Evolutionary conservation across 345 rosid species (phyloP), one percentile per base, ranked within the genome.

Genomic region (Anastatica hierochuntica): DNA sequence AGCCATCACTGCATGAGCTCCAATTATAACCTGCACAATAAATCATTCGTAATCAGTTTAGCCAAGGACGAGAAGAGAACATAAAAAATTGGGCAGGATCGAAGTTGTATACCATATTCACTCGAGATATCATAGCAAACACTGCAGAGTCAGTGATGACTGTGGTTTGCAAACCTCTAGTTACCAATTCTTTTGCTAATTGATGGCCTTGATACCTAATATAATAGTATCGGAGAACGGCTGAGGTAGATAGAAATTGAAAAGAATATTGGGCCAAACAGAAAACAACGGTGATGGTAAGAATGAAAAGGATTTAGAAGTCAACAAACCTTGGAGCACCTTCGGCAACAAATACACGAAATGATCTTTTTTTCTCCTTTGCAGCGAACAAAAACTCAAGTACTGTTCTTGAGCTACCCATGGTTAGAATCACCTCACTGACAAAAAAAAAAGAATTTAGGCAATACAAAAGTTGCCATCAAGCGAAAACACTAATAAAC

Each of bases 1-100:
- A 37, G 99, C 95, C 97, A 94, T 83, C 27, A 94, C 95, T 49
- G 89, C 97, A 68, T 88, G 97, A 63, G 99, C 95, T 70, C 97
- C 99, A 57, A 94, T 90, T 40, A 88, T 94, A 68, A 94, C 99
- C 97, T 88, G 69, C 40, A 46, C 16, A 46, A 41, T 35, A 39
- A 34, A 72, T 36, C 61, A 65, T 67, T 49, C 17, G 64, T n/a
- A 35, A 66, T 34, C 35, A 23, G 40, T 20, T 6, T 29, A 66
- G 51, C 20, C 21, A 62, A 14, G 35, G 55, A 23, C 26, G 50
- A 19, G 20, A 26, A 43, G 36, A 27, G 31, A 38, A 44, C 16
- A 30, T 23, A 38, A 48, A 38, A 48, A 58, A 23, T 15, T 7
- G 27, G 34, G 30, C 20, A 60, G 55, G 26, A 34, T 1, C 14